These are phyloP conservation scores for Leishmania martiniquensis DNA, from an alignment of 208 protist genomes.

Conservation along the genomic window DNA sequence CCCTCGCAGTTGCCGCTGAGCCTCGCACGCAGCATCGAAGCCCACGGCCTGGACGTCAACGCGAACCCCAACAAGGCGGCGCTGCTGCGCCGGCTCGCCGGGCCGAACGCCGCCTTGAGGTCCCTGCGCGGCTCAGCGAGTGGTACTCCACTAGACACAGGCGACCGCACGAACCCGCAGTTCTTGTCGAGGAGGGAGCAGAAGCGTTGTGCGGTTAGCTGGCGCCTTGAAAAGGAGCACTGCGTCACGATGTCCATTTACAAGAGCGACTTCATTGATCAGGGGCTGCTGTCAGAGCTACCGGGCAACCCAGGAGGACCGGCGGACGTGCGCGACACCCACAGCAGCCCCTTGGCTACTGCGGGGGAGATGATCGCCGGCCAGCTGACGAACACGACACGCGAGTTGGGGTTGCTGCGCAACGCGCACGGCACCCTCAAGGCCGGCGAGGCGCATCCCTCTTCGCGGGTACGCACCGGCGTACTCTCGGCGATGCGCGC, in stretches of 20 bases:
- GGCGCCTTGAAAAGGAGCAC: conserved; percentile 71
- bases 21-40: conserved; percentile 47
- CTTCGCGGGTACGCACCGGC: background rate
- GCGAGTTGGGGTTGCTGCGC: conserved; percentile 42
- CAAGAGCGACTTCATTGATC: conserved; percentile 67
- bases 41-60: conserved; percentile 45
- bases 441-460: conserved; percentile 19
- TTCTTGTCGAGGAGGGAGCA: conserved; percentile 45
- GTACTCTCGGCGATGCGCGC: conserved; percentile 40
- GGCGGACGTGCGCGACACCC: conserved; percentile 39
- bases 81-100: conserved; percentile 58
- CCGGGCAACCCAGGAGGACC: conserved; percentile 41
- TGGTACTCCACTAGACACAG: conserved; percentile 29
- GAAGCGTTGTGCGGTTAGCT: conserved; percentile 50
- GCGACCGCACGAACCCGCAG: conserved; percentile 76
- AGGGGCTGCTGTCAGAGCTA: conserved; percentile 71
- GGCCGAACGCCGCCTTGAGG: conserved; percentile 15
- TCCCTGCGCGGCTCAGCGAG: background rate
- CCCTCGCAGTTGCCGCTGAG: conserved; percentile 74
- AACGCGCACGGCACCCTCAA: conserved; percentile 77
- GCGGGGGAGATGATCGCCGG: conserved; percentile 63
- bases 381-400: conserved; percentile 41
- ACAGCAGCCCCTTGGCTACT: conserved; percentile 31
- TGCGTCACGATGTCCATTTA: conserved; percentile 78
- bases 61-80: conserved; percentile 54